Evolutionary conservation across 805 yeast genomes (phyloP), one percentile per base, ranked within the genome.

Genomic region (Candida germanica): DNA sequence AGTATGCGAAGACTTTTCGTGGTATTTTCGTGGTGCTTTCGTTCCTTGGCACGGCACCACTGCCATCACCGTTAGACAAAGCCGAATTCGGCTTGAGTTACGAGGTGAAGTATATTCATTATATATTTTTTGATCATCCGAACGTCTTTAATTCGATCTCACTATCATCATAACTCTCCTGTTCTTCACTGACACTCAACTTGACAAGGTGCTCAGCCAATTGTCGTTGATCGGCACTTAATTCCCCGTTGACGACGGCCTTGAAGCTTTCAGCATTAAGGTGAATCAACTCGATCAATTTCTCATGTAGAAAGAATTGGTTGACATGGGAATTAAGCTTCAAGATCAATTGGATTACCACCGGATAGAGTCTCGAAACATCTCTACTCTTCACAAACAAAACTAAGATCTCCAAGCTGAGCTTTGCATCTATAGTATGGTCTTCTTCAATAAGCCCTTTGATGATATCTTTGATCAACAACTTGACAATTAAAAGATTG

Each of bases 241-340:
- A 53, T 0, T 49, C 48, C 1, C 50, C 54, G 18, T 53, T 63
- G 10, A 80, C 64, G 3, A 70, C 73, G 0, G 31, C 26, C 43
- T 80, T 81, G 60, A 82, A 81, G 6, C 61, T 50, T 1, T 50
- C 58, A 0, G 79, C 64, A 39, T 68, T 61, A 33, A 67, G 51
- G 11, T 61, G 57, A 11, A 79, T 64, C 38, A 83, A 57, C 6
- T 64, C 63, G 20, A 79, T 29, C 31, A 81, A 42, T 40, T 75
- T 73, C 10, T 62, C 66, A 39, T 70, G 77, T 5, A 72, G 49
- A 31, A 76, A 77, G 1, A 45, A 45, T 18, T 37, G 31, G 35
- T 11, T 58, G 3, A 61, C 26, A 1, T 28, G 29, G 1, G 39
- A 40, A 2, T 51, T 50, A 28, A 51, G 47, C 28, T 46, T 48